Percentiles rank a stretch among this genome's conserved stretches.
Conservation (phyloP, 116 monocot genomes). For the Phalaenopsis hybrid region DNA sequence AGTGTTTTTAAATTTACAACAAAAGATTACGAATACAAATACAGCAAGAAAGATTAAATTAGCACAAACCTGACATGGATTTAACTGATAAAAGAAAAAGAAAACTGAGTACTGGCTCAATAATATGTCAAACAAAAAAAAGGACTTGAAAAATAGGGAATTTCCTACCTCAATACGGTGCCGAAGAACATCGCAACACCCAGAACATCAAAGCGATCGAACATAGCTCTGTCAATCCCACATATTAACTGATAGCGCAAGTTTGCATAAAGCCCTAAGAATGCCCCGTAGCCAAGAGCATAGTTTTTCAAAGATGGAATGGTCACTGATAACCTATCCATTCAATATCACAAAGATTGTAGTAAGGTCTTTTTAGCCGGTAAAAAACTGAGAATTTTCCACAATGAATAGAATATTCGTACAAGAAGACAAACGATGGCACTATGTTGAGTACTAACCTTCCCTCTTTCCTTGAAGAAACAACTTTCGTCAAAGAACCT, state of each 20-base stretch:
- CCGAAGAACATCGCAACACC: conserved; percentile 65
- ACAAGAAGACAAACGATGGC: background rate
- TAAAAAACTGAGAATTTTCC: background rate
- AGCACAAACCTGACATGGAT: background rate
- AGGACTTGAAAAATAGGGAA: background rate
- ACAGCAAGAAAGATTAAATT: background rate
- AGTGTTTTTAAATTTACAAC: background rate
- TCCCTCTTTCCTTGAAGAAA: conserved; percentile 53
- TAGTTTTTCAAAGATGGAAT: conserved; percentile 70
- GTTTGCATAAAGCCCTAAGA: conserved; percentile 97
- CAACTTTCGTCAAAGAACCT: conserved; percentile 58
- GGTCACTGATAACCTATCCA: conserved; percentile 68
- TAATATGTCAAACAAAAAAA: background rate
- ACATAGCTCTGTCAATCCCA: conserved; percentile 79
- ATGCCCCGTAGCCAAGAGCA: conserved; percentile 93
- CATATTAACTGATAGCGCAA: conserved; percentile 82
- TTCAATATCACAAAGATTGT: background rate
- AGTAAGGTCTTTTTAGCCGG: background rate
- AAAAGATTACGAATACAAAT: background rate
- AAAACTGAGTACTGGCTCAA: background rate
- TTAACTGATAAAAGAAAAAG: background rate
- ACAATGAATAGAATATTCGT: background rate
- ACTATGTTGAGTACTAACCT: conserved; percentile 30
- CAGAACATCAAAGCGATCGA: conserved; percentile 85
- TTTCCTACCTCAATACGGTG: conserved; percentile 58